Base-by-base conservation (phyloP, 306 rosid species). In the Corylus avellana region DNA sequence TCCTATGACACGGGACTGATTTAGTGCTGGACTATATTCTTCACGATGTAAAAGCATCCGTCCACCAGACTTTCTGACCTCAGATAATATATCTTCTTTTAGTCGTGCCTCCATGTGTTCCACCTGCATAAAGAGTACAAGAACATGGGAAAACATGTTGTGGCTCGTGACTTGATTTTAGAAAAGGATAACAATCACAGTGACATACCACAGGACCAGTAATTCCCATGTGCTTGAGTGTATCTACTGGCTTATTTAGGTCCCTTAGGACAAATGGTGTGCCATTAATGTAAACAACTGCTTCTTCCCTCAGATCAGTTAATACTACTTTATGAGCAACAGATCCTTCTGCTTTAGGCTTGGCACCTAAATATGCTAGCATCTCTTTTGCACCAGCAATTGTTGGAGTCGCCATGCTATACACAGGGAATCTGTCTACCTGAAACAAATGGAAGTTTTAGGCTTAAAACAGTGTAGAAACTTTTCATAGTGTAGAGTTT, bases 361-460 rank as follows among this genome's bases (percentile, higher is more conserved):
- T 90, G 11, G 97, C 92, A 56, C 86, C 82, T 75, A 93, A 87
- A 80, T 87, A 89, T 58, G 84, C 75, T 72, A 93, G 82, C 91
- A 93, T 91, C 90, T 90, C 94, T 91, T 85, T 89, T 81, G 98
- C 98, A 81, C 98, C 98, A 73, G 88, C 77, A 77, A 90, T 85
- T 72, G 94, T 90, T 70, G 98, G 98, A 69, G 98, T 91, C 80
- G 97, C 98, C 97, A 91, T 93, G 87, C 98, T 91, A 79, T 89
- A 93, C 71, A 93, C 92, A 61, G 97, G 91, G 88, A 86, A 91
- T 79, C 87, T 93, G 78, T 93, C 89, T 86, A 93, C 97, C 98
- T 92, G 82, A 78, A 69, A 63, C 35, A 64, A 73, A 76, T 27
- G 68, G 73, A 59, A 64, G 50, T 22, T 75, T 81, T 62, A 79